Evolutionary conservation across 225 moss, liverwort and hornwort genomes (phyloP).

Genomic region (Bryum argenteum): DNA sequence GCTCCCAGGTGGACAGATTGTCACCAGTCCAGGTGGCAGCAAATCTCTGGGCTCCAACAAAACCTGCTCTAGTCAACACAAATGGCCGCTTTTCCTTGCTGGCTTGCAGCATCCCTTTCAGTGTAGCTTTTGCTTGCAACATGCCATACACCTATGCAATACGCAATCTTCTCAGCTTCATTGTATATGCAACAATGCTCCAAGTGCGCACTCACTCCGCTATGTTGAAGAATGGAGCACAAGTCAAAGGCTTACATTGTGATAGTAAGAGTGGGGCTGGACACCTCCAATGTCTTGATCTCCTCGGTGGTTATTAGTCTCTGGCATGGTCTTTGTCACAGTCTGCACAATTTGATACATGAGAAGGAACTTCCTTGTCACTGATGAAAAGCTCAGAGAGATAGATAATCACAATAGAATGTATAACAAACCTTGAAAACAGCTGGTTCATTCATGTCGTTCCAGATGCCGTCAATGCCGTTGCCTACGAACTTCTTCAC

Average conservation of each 20-base stretch:
- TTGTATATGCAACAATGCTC: not conserved
- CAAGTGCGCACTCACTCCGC: not conserved
- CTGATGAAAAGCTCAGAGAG: not conserved
- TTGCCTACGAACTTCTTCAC: conserved; percentile 67
- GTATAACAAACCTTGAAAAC: conserved; percentile 49
- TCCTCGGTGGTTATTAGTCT: conserved; percentile 73
- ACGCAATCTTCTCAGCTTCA: conserved; percentile 23
- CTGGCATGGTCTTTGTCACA: conserved; percentile 89
- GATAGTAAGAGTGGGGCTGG: conserved; percentile 73
- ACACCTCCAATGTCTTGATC: conserved; percentile 76
- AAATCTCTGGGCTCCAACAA: conserved; percentile 79
- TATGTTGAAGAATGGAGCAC: not conserved
- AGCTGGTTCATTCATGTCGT: conserved; percentile 93
- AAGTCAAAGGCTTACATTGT: conserved; percentile 61
- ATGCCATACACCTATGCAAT: conserved; percentile 81
- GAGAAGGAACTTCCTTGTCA: not conserved
- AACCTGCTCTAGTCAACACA: conserved; percentile 81
- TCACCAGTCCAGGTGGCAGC: conserved; percentile 91
- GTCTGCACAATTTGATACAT: conserved; percentile 40
- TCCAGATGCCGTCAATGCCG: conserved; percentile 93
- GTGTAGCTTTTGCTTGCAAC: conserved; percentile 84
- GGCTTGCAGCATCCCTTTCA: conserved; percentile 77
- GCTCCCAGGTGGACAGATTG: conserved; percentile 87
- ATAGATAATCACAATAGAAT: too few species aligned
- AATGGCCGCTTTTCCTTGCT: conserved; percentile 78